These are phyloP conservation scores for Adiantum capillusveneris DNA, from an alignment of 75 land plant species.

Conservation along the genomic window DNA sequence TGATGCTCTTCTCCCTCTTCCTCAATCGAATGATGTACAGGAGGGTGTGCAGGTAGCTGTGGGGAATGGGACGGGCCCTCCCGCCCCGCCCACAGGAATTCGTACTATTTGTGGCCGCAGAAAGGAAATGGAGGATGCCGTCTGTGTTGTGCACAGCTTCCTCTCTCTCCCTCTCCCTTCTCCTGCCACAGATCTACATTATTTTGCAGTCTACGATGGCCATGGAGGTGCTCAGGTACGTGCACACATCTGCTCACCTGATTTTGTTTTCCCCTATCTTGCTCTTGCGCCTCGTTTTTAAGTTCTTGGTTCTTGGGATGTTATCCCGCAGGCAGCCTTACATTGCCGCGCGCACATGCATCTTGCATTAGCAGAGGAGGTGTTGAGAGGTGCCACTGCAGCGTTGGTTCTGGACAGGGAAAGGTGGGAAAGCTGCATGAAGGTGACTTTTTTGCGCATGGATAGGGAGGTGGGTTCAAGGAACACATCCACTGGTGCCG, in stretches of 20 bases:
- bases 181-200: conserved; percentile 25
- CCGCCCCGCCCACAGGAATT: conserved; percentile 33
- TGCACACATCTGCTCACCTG: background rate
- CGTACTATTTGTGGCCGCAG: conserved; percentile 62
- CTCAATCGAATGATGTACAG: too few species aligned
- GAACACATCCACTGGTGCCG: conserved; percentile 16
- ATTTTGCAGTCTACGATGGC: conserved; percentile 51
- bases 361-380: conserved; percentile 31
- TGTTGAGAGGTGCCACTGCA: conserved; percentile 38
- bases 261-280: too few species aligned
- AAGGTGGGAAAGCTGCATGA: conserved; percentile 34
- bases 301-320: background rate
- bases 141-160: conserved; percentile 36
- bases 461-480: conserved; percentile 30
- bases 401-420: conserved; percentile 31
- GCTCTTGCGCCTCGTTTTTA: too few species aligned
- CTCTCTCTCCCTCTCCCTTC: conserved; percentile 29
- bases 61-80: too few species aligned
- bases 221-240: conserved; percentile 52
- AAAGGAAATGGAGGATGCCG: conserved; percentile 85
- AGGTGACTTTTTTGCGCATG: conserved; percentile 38
- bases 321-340: conserved; percentile 44
- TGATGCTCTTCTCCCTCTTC: too few species aligned
- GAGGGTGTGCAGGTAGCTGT: too few species aligned
- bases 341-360: conserved; percentile 60